Conservation (phyloP, 345 rosid genomes). For the Chamaenerion angustifolium region DNA sequence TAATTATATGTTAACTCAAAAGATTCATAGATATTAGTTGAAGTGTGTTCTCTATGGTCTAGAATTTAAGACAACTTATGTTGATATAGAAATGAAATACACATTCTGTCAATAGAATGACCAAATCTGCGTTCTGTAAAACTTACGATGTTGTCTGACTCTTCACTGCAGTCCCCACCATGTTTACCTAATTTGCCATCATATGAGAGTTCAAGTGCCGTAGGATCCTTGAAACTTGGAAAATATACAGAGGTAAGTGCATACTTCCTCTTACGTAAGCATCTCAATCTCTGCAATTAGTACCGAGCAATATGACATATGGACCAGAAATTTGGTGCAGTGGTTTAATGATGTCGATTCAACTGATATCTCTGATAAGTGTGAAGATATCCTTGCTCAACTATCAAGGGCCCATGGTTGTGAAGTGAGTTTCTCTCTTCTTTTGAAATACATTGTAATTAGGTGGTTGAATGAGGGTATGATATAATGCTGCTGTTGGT, state of each 20-base stretch:
- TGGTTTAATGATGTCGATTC: slow-evolving; percentile 85
- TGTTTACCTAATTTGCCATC: slow-evolving; percentile 57
- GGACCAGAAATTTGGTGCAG: slow-evolving; percentile 25
- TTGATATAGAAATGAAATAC: too few relatives aligned
- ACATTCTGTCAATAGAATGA: too few relatives aligned
- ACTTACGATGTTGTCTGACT: slow-evolving; percentile 4
- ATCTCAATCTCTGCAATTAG: slow-evolving; percentile 3
- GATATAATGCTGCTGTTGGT: too few relatives aligned
- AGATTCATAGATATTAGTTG: too few relatives aligned
- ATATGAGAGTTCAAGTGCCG: slow-evolving; percentile 19
- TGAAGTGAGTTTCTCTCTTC: slow-evolving; percentile 32
- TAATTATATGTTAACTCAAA: too few relatives aligned
- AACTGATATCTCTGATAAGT: slow-evolving; percentile 55
- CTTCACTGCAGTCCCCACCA: slow-evolving; percentile 50
- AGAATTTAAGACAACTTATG: too few relatives aligned
- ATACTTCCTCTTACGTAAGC: slow-evolving; percentile 6
- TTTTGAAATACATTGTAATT: background rate
- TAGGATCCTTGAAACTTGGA: slow-evolving; percentile 44
- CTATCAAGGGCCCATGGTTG: slow-evolving; percentile 55
- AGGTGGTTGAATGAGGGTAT: background rate
- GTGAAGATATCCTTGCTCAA: slow-evolving; percentile 54
- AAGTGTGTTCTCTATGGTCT: too few relatives aligned
- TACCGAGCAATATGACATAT: background rate
- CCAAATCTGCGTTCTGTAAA: background rate
- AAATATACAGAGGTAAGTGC: slow-evolving; percentile 46